phyloP scores from a whole-genome alignment of 257 asterid species.

The Thymus mandschuricus region DNA sequence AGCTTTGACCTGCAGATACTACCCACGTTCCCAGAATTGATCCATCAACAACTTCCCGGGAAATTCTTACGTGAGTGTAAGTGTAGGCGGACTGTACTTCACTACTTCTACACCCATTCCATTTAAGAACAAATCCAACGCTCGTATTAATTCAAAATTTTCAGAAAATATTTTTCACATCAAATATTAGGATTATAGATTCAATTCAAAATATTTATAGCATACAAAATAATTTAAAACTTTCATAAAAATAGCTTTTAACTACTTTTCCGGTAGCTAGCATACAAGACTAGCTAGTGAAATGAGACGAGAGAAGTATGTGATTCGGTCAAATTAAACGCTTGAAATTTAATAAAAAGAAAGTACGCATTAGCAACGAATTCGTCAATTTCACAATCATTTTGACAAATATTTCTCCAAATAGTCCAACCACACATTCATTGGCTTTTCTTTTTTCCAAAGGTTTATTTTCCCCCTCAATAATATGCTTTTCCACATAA shows the following conservation, averaged over 20 bases:
- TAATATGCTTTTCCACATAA: not conserved
- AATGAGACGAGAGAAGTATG: too few species aligned
- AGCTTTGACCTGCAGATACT: not conserved
- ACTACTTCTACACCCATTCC: too few species aligned
- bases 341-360: not conserved
- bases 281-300: too few species aligned
- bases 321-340: not conserved
- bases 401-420: slow-evolving; percentile 12
- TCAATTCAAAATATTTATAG: not conserved
- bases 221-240: not conserved
- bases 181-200: too few species aligned
- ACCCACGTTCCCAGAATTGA: not conserved
- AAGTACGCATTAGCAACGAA: not conserved
- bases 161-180: not conserved
- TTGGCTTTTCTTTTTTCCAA: slow-evolving; percentile 3
- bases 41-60: not conserved
- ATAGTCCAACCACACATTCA: not conserved
- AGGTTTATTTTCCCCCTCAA: not conserved
- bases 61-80: too few species aligned
- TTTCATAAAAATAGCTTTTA: not conserved
- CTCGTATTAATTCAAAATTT: too few species aligned
- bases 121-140: too few species aligned
- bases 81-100: too few species aligned
- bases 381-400: slow-evolving; percentile 5
- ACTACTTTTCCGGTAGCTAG: too few species aligned